Conservation (phyloP, 2,329 filamentous ascomycete species). For the Aspergillus tanneri region DNA sequence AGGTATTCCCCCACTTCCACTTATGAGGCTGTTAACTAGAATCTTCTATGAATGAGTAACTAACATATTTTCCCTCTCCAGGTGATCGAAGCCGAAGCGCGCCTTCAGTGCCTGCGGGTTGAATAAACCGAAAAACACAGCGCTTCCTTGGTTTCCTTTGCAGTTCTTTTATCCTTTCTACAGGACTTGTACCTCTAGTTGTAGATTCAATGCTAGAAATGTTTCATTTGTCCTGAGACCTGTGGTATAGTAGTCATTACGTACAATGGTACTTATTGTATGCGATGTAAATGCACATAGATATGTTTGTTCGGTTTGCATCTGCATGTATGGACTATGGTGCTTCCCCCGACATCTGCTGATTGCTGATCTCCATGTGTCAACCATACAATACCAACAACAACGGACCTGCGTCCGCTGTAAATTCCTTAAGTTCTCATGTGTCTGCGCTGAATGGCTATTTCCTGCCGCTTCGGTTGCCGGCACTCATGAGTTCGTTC, state of each 20-base stretch:
- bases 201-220: conserved; percentile 42
- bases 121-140: conserved; percentile 54
- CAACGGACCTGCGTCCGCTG: conserved; percentile 5
- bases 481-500: conserved; percentile 23
- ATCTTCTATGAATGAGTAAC: conserved; percentile 1
- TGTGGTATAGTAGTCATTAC: not conserved
- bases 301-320: conserved; percentile 27
- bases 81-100: conserved; percentile 87
- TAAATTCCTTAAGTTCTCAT: not conserved
- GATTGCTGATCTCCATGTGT: not conserved
- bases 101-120: conserved; percentile 81
- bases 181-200: conserved; percentile 43
- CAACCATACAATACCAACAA: not conserved
- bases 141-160: conserved; percentile 32
- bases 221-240: conserved; percentile 20
- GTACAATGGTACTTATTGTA: not conserved
- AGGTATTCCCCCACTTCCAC: conserved; percentile 67
- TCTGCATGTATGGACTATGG: conserved; percentile 14
- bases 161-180: conserved; percentile 30
- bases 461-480: not conserved
- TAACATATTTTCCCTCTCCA: conserved; percentile 37
- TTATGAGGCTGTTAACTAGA: not conserved
- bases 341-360: not conserved
- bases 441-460: conserved; percentile 5
- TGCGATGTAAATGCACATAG: not conserved